Conservation (phyloP, 352 stramenopile species). For the Thraustotheca clavata region DNA sequence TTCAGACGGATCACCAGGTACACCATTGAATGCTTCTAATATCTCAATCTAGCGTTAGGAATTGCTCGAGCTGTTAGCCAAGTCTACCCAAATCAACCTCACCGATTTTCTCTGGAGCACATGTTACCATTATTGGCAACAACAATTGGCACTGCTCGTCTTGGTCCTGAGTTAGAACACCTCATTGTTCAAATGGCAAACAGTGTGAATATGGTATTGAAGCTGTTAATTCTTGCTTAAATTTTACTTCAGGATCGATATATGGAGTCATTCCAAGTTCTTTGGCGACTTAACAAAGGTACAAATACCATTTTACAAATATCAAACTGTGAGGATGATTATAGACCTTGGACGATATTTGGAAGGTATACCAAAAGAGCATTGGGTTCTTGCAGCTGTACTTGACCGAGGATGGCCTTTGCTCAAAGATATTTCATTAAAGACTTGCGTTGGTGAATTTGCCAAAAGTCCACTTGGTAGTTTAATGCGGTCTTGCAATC, state of each 20-base stretch:
- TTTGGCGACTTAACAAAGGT: constrained; percentile 17
- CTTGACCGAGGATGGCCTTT: constrained; percentile 13
- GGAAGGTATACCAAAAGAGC: constrained; percentile 18
- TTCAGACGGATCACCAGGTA: constrained; percentile 7
- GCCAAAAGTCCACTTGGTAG: constrained; percentile 6
- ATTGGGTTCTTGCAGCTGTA: constrained; percentile 15
- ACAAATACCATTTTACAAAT: neutral
- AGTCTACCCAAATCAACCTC: constrained; percentile 15
- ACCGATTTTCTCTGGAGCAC: constrained; percentile 7
- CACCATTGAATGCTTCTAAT: neutral
- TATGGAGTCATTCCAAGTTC: constrained; percentile 16
- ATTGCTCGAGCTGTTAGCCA: constrained; percentile 2
- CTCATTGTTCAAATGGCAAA: constrained; percentile 14
- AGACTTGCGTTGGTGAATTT: constrained; percentile 14
- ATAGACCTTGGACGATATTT: constrained; percentile 14
- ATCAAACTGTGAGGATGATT: neutral
- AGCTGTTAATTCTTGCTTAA: neutral
- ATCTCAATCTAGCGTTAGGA: neutral
- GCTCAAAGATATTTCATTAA: neutral
- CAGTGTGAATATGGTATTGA: constrained; percentile 11
- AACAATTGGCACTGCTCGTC: neutral
- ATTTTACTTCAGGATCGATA: neutral
- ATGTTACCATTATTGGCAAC: constrained; percentile 4
- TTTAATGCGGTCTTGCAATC: constrained; percentile 13
- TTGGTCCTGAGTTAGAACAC: constrained; percentile 14